A percentile compares a stretch with the other conserved stretches of the same genome.
Conservation (phyloP, 2,329 filamentous ascomycete species). For the Arachnomyces sp. region DNA sequence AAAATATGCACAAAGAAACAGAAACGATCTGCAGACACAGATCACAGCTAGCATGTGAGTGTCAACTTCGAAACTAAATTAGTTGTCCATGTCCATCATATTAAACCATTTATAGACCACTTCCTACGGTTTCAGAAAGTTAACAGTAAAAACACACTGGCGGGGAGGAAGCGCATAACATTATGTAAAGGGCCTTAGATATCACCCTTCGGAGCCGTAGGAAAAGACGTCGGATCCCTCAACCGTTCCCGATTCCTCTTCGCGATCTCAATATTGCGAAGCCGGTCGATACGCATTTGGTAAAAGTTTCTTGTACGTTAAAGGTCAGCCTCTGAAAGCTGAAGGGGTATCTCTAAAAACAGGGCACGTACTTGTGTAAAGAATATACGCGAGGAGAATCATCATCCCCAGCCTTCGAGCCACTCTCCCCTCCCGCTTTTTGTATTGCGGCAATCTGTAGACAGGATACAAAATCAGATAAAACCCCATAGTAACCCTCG, state of each 20-base stretch:
- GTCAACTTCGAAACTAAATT: no score
- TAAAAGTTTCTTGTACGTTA: constrained; percentile 61
- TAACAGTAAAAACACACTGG: neutral
- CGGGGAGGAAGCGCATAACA: neutral
- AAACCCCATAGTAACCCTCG: constrained; percentile 3
- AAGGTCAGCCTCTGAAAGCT: constrained; percentile 7
- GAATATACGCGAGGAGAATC: constrained; percentile 74
- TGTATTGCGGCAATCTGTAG: constrained; percentile 40
- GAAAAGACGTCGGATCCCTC: constrained; percentile 70
- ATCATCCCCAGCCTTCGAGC: constrained; percentile 34
- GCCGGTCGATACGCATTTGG: constrained; percentile 71
- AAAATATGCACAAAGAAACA: no score
- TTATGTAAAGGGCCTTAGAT: constrained; percentile 15
- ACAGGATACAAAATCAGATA: constrained; percentile 2
- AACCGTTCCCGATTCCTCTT: constrained; percentile 74
- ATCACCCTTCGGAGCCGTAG: constrained; percentile 64
- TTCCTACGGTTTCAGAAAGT: no score
- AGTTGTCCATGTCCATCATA: no score
- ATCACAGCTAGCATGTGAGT: no score
- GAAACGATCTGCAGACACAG: no score
- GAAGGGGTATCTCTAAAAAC: no score
- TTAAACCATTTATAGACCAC: no score
- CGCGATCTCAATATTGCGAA: constrained; percentile 67
- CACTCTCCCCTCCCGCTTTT: constrained; percentile 33
- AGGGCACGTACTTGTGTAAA: constrained; percentile 59